phyloP scores from a whole-genome alignment of 108 stramenopile species.

The Cyclotella kingstonii region DNA sequence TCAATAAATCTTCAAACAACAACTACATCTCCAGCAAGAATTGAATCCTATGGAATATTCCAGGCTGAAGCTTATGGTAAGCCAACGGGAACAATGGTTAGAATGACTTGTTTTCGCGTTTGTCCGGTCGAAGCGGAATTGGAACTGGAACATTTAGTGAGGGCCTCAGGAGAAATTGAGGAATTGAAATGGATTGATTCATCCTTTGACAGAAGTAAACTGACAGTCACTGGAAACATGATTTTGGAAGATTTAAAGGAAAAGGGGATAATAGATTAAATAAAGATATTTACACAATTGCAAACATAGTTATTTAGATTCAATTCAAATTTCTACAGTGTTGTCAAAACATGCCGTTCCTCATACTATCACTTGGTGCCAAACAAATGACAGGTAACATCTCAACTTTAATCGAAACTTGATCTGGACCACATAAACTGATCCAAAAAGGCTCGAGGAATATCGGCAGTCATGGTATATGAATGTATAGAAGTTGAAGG shows the following conservation, averaged over 20 bases:
- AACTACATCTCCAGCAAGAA: slow-evolving; percentile 22
- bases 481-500: slow-evolving; percentile 4
- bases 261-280: slow-evolving; percentile 49
- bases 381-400: not conserved
- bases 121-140: slow-evolving; percentile 32
- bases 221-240: slow-evolving; percentile 50
- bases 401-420: not conserved
- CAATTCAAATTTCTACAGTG: not conserved
- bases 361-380: not conserved
- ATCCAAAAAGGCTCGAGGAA: slow-evolving; percentile 14
- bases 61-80: slow-evolving; percentile 57
- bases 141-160: slow-evolving; percentile 38
- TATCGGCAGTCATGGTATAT: slow-evolving; percentile 20
- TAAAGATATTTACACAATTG: too few relatives aligned
- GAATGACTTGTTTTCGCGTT: slow-evolving; percentile 50
- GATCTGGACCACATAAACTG: slow-evolving; percentile 3
- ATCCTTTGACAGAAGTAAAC: slow-evolving; percentile 34
- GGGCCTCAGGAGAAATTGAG: slow-evolving; percentile 48
- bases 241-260: slow-evolving; percentile 53
- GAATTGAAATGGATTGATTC: slow-evolving; percentile 58
- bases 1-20: slow-evolving; percentile 39
- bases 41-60: slow-evolving; percentile 48
- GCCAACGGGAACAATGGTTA: slow-evolving; percentile 49
- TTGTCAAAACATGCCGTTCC: not conserved
- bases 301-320: too few relatives aligned